Conservation (phyloP, 768 basidiomycete species). For the Dioszegia crocea region DNA sequence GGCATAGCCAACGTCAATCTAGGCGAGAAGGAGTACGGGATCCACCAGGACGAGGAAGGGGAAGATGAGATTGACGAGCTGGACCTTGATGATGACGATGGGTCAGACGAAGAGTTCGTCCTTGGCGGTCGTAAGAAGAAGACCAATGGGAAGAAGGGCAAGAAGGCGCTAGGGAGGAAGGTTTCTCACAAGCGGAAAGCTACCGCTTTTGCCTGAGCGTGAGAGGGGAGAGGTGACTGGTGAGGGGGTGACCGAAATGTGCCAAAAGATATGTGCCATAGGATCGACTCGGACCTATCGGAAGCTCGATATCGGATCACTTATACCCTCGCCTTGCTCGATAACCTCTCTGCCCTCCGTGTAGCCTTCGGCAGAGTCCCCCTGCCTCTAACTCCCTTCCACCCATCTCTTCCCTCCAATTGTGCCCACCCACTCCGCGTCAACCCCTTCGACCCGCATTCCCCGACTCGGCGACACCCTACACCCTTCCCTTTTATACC, state of each 20-base stretch:
- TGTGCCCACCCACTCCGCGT: too few relatives aligned
- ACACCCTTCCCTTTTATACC: too few relatives aligned
- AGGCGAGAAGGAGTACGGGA: constrained; percentile 10
- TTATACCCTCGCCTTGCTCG: neutral
- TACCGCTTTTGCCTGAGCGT: neutral
- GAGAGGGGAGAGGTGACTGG: too few relatives aligned
- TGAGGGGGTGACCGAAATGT: neutral
- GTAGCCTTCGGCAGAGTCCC: too few relatives aligned
- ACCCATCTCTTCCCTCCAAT: too few relatives aligned
- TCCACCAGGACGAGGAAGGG: constrained; percentile 6
- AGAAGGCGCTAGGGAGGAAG: constrained; percentile 1
- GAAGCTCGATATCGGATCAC: neutral
- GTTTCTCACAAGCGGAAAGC: neutral
- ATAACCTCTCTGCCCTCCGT: neutral
- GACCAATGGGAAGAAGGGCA: constrained; percentile 12
- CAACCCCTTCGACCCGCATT: too few relatives aligned
- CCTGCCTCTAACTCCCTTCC: too few relatives aligned
- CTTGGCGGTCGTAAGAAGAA: constrained; percentile 12
- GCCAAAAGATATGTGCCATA: neutral
- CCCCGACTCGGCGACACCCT: too few relatives aligned
- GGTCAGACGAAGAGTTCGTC: constrained; percentile 20
- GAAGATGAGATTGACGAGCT: constrained; percentile 17
- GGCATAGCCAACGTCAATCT: constrained; percentile 41
- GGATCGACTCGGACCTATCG: neutral
- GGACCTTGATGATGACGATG: constrained; percentile 7